Conservation (phyloP, 345 rosid species). For the Psidium friedrichsthalianum region DNA sequence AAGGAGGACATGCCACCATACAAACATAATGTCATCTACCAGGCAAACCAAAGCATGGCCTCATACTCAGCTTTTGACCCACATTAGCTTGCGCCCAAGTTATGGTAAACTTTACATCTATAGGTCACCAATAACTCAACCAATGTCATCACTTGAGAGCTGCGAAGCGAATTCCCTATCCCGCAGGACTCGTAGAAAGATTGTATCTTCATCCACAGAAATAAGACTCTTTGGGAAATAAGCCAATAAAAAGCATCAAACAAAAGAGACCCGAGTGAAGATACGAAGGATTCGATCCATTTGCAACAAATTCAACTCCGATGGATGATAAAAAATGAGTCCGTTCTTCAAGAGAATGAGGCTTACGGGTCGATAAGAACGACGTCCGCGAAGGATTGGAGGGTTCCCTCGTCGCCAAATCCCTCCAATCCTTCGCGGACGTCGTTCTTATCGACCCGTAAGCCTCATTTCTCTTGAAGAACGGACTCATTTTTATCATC, state of each 20-base stretch:
- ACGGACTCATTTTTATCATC: background rate
- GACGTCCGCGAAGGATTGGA: constrained; percentile 29
- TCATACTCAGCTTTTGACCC: background rate
- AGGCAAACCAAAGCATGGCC: background rate
- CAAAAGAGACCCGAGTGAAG: background rate
- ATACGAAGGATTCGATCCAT: background rate
- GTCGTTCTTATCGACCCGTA: constrained; percentile 35
- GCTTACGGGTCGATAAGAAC: constrained; percentile 33
- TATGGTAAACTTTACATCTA: background rate
- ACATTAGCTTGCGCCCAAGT: background rate
- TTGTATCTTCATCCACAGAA: background rate
- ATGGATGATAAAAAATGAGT: background rate
- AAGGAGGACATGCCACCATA: background rate
- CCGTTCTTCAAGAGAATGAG: background rate
- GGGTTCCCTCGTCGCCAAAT: constrained; percentile 29
- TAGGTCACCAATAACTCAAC: background rate
- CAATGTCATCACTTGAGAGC: background rate
- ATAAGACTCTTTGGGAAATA: background rate
- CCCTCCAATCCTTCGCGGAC: constrained; percentile 28
- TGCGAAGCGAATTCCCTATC: background rate
- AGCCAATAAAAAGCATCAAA: background rate
- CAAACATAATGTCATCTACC: background rate
- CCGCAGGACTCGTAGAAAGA: background rate
- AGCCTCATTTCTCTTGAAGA: background rate
- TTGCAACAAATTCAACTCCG: background rate